Evolutionary conservation across 108 stramenopile genomes (phyloP).

Genomic region (Epithemia pelagica): DNA sequence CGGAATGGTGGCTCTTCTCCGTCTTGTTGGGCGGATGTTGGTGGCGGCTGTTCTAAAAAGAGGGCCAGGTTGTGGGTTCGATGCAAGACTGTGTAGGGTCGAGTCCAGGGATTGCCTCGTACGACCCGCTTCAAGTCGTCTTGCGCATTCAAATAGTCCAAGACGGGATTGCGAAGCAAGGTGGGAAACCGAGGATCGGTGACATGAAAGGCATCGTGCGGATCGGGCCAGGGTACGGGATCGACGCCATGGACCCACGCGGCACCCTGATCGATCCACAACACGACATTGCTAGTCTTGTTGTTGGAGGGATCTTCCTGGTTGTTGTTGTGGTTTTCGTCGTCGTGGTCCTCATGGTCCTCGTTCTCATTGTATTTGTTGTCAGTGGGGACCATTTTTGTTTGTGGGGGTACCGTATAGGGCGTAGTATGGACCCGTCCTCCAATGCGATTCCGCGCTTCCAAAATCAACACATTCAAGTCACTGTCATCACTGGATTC

Average conservation of each 20-base stretch:
- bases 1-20: background rate
- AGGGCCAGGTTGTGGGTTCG: constrained; percentile 17
- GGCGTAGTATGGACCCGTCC: constrained; percentile 34
- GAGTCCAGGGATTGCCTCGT: constrained; percentile 43
- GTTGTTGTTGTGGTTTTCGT: background rate
- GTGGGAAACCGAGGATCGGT: background rate
- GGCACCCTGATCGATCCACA: constrained; percentile 36
- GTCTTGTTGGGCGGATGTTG: background rate
- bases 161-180: constrained; percentile 31
- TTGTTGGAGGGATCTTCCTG: background rate
- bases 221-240: constrained; percentile 7
- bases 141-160: constrained; percentile 21
- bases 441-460: constrained; percentile 51
- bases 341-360: background rate
- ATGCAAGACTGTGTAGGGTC: constrained; percentile 33
- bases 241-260: constrained; percentile 54
- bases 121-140: constrained; percentile 23
- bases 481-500: background rate
- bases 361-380: background rate
- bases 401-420: constrained; percentile 3
- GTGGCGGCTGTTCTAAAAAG: constrained; percentile 4
- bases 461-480: constrained; percentile 22
- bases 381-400: background rate
- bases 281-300: too few species aligned
- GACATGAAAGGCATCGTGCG: background rate